phyloP scores from a whole-genome alignment of 257 asterid species.

The Ligustrum vulgare region DNA sequence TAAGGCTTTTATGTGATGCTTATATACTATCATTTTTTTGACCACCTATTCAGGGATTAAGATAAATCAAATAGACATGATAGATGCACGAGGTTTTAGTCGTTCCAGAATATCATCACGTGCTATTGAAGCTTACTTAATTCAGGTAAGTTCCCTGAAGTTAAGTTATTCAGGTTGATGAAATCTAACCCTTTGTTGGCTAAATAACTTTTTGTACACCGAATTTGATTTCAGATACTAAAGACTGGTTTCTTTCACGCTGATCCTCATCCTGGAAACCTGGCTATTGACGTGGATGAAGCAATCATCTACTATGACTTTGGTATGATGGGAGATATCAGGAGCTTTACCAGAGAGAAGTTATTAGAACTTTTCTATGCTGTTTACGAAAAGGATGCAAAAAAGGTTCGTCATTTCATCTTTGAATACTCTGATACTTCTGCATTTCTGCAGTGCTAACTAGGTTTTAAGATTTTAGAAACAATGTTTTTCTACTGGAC shows the following conservation, averaged over 20 bases:
- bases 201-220: too few species aligned
- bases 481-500: not conserved
- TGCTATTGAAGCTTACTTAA: constrained; percentile 92
- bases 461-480: too few species aligned
- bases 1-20: constrained; percentile 4
- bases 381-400: constrained; percentile 95
- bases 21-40: not conserved
- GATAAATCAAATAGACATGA: constrained; percentile 71
- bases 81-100: constrained; percentile 68
- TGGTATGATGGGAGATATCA: constrained; percentile 99
- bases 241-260: constrained; percentile 99
- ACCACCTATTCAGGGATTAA: constrained; percentile 60
- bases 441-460: not conserved
- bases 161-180: not conserved
- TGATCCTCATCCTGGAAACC: constrained; percentile 63
- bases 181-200: not conserved
- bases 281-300: constrained; percentile 71
- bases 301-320: constrained; percentile 91
- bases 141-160: constrained; percentile 53
- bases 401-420: constrained; percentile 54
- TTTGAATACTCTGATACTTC: not conserved
- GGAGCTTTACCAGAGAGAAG: constrained; percentile 86
- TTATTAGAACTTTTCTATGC: constrained; percentile 76
- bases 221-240: constrained; percentile 50
- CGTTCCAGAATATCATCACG: constrained; percentile 79